Evolutionary conservation across 2,329 filamentous ascomycete species (phyloP), one percentile per base, ranked within the genome.

Genomic region (Proliferodiscus dingleyae): DNA sequence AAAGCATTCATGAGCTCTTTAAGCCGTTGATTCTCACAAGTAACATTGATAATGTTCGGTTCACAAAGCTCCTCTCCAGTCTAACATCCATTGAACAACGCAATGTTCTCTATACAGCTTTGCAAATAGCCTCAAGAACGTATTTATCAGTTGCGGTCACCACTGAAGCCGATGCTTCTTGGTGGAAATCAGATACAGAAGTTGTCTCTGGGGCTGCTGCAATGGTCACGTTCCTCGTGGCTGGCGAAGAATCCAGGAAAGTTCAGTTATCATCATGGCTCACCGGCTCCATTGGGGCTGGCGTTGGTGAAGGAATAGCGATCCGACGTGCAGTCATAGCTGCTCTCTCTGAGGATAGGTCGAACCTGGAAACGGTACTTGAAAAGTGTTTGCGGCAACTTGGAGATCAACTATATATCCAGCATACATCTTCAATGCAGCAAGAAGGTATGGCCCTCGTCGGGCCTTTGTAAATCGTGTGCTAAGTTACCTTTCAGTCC

Each of bases 331-430:
- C 84, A 15, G 74, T 81, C 8, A 52, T 89, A 32, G 76, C 77
- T 21, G 73, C 74, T 7, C 62, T 87, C 16, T 71, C 74, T 9
- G 64, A 73, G 30, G 70, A 74, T 37, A 75, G 68, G 48, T 71
- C 72, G 1, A 67, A 66, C 16, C 66, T 88, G 2, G 67, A 73
- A 4, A 68, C 63, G 0, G 68, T 87, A 28, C 63, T 91, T 45
- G 80, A 89, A 57, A 87, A 81, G 59, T 78, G 75, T 39, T 69
- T 95, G 39, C 71, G 71, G 30, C 78, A 85, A 39, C 95, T 97
- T 64, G 87, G 88, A 1, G 90, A 96, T 57, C 80, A 85, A 40
- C 71, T 97, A 9, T 95, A 89, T 59, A 89, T 97, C 56, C 86
- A 81, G 47, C 89, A 97, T 65, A 80, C 85, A 0, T 83, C 90